These are phyloP conservation scores for Exobasidium cylindrosporum DNA, from an alignment of 1,284 basidiomycete genomes.

Conservation along the genomic window DNA sequence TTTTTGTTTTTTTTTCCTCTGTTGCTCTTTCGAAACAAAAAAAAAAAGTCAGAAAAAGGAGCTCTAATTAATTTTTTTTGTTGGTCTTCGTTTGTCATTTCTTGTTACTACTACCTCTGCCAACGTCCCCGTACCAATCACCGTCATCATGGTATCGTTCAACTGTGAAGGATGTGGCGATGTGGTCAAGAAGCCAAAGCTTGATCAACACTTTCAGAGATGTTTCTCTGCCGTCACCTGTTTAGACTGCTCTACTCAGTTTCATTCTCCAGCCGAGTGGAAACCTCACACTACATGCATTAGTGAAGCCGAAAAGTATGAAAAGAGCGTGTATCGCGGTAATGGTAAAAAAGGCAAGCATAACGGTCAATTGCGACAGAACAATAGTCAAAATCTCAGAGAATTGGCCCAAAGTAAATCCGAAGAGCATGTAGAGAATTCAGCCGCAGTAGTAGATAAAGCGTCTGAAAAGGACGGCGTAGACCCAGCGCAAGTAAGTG, in stretches of 20 bases:
- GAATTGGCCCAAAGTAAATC: background rate
- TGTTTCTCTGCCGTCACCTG: conserved; percentile 51
- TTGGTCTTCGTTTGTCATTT: too few relatives aligned
- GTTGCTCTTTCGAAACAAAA: too few relatives aligned
- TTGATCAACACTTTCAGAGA: conserved; percentile 47
- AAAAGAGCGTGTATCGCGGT: conserved; percentile 26
- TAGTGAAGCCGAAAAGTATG: conserved; percentile 54
- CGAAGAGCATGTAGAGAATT: background rate
- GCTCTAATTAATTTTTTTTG: too few relatives aligned
- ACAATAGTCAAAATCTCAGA: background rate
- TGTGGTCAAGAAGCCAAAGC: conserved; percentile 54
- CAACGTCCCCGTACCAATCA: too few relatives aligned
- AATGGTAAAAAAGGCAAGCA: conserved; percentile 27
- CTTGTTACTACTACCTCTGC: too few relatives aligned
- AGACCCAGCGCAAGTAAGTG: conserved; percentile 8
- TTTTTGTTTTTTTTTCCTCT: too few relatives aligned
- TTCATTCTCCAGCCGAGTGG: conserved; percentile 46
- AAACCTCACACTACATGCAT: conserved; percentile 53
- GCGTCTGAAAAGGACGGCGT: background rate
- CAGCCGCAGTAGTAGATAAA: background rate
- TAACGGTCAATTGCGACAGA: conserved; percentile 22
- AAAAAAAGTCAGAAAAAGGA: too few relatives aligned
- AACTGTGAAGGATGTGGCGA: conserved; percentile 53
- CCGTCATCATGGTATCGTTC: conserved; percentile 43
- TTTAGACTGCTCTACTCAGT: conserved; percentile 51